Evolutionary conservation across 2,329 filamentous ascomycete species (phyloP).

Genomic region (Coniochaeta pulveracea): DNA sequence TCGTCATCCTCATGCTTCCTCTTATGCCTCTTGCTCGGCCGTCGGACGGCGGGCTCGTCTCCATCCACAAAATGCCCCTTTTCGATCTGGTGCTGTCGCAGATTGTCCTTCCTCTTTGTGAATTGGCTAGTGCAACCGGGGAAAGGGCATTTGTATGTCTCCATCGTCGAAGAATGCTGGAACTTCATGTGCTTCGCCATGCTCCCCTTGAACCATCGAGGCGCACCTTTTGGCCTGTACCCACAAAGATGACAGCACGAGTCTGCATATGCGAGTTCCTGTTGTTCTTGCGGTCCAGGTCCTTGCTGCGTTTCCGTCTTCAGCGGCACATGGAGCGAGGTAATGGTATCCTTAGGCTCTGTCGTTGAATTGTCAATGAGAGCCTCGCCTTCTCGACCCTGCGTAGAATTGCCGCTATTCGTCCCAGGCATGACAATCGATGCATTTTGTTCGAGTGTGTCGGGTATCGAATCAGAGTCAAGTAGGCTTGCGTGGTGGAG

Average conservation of each 20-base stretch:
- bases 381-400: too few relatives aligned
- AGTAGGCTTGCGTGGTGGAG: too few relatives aligned
- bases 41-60: slow-evolving; percentile 21
- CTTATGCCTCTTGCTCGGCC: slow-evolving; percentile 27
- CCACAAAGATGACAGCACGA: slow-evolving; percentile 39
- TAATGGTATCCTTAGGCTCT: too few relatives aligned
- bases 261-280: slow-evolving; percentile 23
- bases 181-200: slow-evolving; percentile 48
- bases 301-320: slow-evolving; percentile 4
- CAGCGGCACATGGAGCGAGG: slow-evolving; percentile 1
- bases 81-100: slow-evolving; percentile 44
- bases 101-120: slow-evolving; percentile 43
- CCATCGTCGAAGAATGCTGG: slow-evolving; percentile 34
- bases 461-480: too few relatives aligned
- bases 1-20: background rate
- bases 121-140: slow-evolving; percentile 44
- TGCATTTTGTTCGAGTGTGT: too few relatives aligned
- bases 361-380: too few relatives aligned
- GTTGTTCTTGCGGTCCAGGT: background rate
- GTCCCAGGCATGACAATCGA: too few relatives aligned
- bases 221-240: slow-evolving; percentile 43
- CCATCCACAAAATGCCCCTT: slow-evolving; percentile 42
- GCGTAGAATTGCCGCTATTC: slow-evolving; percentile 5
- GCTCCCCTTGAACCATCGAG: slow-evolving; percentile 46
- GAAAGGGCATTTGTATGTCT: slow-evolving; percentile 40